Evolutionary conservation across 148 eudicot species (phyloP), one percentile per base, ranked within the genome.

Genomic region (Linanthus parryae): DNA sequence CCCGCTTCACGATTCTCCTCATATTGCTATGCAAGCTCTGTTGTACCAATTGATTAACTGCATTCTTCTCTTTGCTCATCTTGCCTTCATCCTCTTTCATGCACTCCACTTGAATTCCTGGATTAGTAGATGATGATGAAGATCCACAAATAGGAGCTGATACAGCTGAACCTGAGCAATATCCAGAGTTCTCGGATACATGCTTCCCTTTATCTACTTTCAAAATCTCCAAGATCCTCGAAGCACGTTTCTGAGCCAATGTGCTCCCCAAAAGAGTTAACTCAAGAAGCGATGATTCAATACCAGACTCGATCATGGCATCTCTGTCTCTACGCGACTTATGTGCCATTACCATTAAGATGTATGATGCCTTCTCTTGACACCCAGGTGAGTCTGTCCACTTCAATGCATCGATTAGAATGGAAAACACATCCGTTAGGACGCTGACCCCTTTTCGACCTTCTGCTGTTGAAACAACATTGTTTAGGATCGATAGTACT

Each of bases 331-430:
- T 68, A 52, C 79, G 77, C 1, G 86, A 71, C 58, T 84, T 88
- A 58, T 84, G 94, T 48, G 97, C 90, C 84, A 88, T 79, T 46
- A 88, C 80, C 94, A 88, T 84, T 18, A 88, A 44, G 10, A 84
- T 64, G 13, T 88, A 79, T 0, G 87, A 63, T 2, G 76, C 89
- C 48, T 81, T 88, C 62, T 88, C 97, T 71, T 88, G 97, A 70
- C 97, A 88, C 9, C 78, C 82, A 0, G 89, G 84, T 5, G 94
- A 81, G 57, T 88, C 97, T 0, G 64, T 70, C 94, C 97, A 88
- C 49, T 65, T 79, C 70, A 88, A 69, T 16, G 73, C 81, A 63
- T 88, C 97, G 3, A 88, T 71, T 44, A 88, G 63, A 14, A 65
- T 62, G 0, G 82, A 74, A 53, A 81, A 62, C 0, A 54, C 71